Evolutionary conservation across 306 rosid species (phyloP), one percentile per base, ranked within the genome.

Genomic region (Dalbergia cultrata): DNA sequence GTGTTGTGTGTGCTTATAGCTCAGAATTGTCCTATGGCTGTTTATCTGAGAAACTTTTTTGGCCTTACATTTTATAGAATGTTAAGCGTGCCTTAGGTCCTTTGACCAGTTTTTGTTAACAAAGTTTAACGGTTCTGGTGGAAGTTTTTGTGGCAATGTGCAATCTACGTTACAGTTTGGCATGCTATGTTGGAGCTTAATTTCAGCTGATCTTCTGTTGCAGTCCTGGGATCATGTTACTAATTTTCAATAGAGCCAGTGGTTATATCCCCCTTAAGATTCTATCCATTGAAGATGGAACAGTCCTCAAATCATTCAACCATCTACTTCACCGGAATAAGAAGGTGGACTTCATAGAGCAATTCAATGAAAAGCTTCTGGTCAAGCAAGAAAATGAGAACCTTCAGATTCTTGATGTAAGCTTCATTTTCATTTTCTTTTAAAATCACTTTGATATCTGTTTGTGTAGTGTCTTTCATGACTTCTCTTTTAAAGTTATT

Each of bases 381-480:
- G 98, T 94, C 84, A 94, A 94, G 85, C 98, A 94, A 86, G 97
- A 94, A 89, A 88, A 94, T 75, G 98, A 94, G 85, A 94, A 94
- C 87, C 98, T 94, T 67, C 97, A 94, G 85, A 94, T 94, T 67
- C 96, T 94, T 72, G 98, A 94, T 66, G 98, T 94, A 84, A 90
- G 93, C 80, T 66, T 37, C 45, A 43, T 22, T 75, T 56, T 47
- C 52, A 31, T 35, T 21, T 63, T n/a, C 22, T 6, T 74, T 35
- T 37, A 22, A 17, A n/a, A n/a, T n/a, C n/a, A 50, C 16, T 57
- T 75, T 50, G 9, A 33, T 39, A 43, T 58, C 61, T 67, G 39
- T 37, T 13, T 70, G 26, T 72, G 58, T 61, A 45, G 49, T 58
- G 74, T 71, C 13, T 44, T 17, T 31, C 8, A 5, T 41, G 49